Evolutionary conservation across 768 basidiomycete genomes (phyloP).

Genomic region (Xerocomellus intermedius): DNA sequence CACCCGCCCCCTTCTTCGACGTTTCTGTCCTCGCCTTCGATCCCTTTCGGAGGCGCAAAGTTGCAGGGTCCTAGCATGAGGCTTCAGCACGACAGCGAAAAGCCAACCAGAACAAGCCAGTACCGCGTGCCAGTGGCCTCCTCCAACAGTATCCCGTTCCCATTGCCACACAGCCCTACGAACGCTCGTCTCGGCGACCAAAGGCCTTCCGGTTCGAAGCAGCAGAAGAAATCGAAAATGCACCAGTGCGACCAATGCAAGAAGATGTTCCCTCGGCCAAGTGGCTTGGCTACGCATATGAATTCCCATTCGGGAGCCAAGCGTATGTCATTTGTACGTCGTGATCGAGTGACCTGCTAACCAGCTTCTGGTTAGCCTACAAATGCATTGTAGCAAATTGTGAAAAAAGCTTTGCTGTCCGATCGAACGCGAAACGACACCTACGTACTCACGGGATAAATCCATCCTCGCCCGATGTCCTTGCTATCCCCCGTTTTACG

Average conservation of each 20-base stretch:
- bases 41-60: slow-evolving; percentile 1
- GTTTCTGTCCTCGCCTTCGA: slow-evolving; percentile 3
- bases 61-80: slow-evolving; percentile 27
- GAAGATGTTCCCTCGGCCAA: slow-evolving; percentile 50
- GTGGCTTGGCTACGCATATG: slow-evolving; percentile 52
- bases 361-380: slow-evolving; percentile 14
- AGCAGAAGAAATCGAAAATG: slow-evolving; percentile 45
- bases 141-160: slow-evolving; percentile 4
- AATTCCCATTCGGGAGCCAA: slow-evolving; percentile 51
- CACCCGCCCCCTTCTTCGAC: slow-evolving; percentile 4
- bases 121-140: slow-evolving; percentile 10
- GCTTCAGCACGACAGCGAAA: slow-evolving; percentile 17
- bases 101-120: slow-evolving; percentile 8
- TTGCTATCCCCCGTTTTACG: slow-evolving; percentile 30
- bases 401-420: slow-evolving; percentile 67
- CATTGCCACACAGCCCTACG: slow-evolving; percentile 8
- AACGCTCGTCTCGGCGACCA: slow-evolving; percentile 9
- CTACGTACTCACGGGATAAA: slow-evolving; percentile 69
- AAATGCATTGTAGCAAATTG: slow-evolving; percentile 61
- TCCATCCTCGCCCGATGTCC: slow-evolving; percentile 20
- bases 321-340: slow-evolving; percentile 35
- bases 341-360: slow-evolving; percentile 8
- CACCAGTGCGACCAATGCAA: slow-evolving; percentile 45
- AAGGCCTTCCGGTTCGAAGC: slow-evolving; percentile 8
- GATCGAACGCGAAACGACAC: slow-evolving; percentile 80